phyloP scores from a whole-genome alignment of 371 early-diverging fungal genomes.

The Circinella umbellata region DNA sequence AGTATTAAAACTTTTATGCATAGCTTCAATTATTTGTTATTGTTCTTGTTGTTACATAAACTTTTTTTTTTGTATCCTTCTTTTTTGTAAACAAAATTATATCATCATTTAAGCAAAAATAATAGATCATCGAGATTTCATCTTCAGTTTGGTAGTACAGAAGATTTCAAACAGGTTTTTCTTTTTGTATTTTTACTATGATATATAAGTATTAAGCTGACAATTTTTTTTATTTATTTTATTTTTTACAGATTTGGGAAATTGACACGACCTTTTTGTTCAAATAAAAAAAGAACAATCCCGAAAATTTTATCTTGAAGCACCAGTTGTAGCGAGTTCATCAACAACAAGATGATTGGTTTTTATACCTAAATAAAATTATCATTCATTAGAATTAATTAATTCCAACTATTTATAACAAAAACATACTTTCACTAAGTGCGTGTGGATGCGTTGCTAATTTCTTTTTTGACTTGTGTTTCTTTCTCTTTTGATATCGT shows the following conservation, averaged over 20 bases:
- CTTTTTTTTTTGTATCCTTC: not conserved
- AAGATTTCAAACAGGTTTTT: not conserved
- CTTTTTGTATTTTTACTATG: not conserved
- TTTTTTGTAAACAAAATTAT: not conserved
- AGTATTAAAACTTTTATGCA: too few relatives aligned
- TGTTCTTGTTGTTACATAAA: not conserved
- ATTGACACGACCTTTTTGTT: too few relatives aligned
- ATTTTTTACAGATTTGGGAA: too few relatives aligned
- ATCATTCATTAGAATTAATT: too few relatives aligned
- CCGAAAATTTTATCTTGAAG: not conserved
- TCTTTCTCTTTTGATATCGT: slow-evolving; percentile 51
- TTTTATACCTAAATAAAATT: slow-evolving; percentile 29
- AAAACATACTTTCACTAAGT: slow-evolving; percentile 47
- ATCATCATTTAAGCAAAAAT: not conserved
- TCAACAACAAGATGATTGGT: slow-evolving; percentile 44
- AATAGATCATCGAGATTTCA: slow-evolving; percentile 4
- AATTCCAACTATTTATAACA: too few relatives aligned
- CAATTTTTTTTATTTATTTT: too few relatives aligned
- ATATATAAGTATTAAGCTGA: not conserved
- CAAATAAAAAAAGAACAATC: too few relatives aligned
- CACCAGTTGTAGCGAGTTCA: slow-evolving; percentile 25
- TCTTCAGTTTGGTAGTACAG: not conserved
- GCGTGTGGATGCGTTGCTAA: slow-evolving; percentile 24
- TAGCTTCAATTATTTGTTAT: too few relatives aligned
- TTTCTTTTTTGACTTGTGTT: slow-evolving; percentile 21